Percentiles rank a stretch among this genome's conserved stretches.
Evolutionary conservation across 192 early-diverging fungal genomes (phyloP).

Genomic region (Backusella psychrophila): DNA sequence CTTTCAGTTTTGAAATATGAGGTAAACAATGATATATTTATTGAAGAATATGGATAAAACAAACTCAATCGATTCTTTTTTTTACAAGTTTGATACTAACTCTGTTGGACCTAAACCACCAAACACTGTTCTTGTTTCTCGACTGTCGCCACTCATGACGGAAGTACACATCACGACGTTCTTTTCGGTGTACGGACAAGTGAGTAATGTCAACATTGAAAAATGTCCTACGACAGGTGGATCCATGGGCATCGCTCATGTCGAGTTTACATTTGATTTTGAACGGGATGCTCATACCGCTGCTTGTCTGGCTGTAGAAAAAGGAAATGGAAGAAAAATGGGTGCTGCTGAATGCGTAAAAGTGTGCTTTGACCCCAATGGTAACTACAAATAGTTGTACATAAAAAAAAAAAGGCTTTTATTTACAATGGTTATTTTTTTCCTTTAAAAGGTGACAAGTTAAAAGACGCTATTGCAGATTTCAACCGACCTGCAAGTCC

Average conservation of each 20-base stretch:
- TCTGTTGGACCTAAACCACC: slow-evolving; percentile 30
- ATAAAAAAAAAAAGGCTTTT: background rate
- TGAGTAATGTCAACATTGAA: slow-evolving; percentile 47
- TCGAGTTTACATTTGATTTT: slow-evolving; percentile 41
- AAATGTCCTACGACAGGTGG: slow-evolving; percentile 45
- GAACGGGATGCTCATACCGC: slow-evolving; percentile 32
- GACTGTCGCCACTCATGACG: slow-evolving; percentile 37
- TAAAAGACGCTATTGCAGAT: slow-evolving; percentile 22
- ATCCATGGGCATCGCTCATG: slow-evolving; percentile 47
- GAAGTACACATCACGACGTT: slow-evolving; percentile 34
- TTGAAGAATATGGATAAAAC: background rate
- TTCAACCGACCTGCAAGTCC: slow-evolving; percentile 1
- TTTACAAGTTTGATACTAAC: slow-evolving; percentile 24
- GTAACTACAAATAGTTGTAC: slow-evolving; percentile 2
- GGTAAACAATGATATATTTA: background rate
- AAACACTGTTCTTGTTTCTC: slow-evolving; percentile 34
- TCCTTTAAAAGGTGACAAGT: slow-evolving; percentile 16
- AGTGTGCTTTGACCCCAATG: slow-evolving; percentile 38
- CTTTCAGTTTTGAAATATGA: slow-evolving; percentile 15
- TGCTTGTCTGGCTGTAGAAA: slow-evolving; percentile 47
- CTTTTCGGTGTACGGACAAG: slow-evolving; percentile 51
- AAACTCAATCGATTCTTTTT: background rate
- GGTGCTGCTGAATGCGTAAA: slow-evolving; percentile 30
- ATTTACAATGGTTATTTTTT: background rate
- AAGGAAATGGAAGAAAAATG: slow-evolving; percentile 46